phyloP scores from a whole-genome alignment of 768 basidiomycete species.

The Pisolithus tinctorius region DNA sequence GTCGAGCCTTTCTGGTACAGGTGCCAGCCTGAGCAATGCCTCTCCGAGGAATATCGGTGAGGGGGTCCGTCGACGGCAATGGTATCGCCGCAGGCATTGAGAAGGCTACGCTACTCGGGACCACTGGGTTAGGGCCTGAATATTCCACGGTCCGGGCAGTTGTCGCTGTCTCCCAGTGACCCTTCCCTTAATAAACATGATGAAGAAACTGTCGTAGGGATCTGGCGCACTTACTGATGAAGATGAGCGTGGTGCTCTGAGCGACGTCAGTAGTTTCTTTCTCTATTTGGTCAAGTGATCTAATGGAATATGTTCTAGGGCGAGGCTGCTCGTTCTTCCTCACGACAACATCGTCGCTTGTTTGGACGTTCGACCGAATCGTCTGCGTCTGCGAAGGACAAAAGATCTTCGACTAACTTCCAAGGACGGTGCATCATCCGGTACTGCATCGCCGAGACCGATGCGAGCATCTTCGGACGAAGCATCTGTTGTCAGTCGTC shows the following conservation, averaged over 20 bases:
- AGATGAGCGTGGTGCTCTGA: conserved; percentile 54
- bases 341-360: conserved; percentile 43
- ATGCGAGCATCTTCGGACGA: conserved; percentile 23
- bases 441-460: conserved; percentile 15
- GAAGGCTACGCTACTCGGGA: conserved; percentile 13
- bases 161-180: conserved; percentile 58
- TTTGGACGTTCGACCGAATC: conserved; percentile 55
- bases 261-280: conserved; percentile 52
- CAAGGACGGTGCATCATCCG: conserved; percentile 19
- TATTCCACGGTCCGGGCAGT: conserved; percentile 39
- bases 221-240: conserved; percentile 29
- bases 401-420: conserved; percentile 24
- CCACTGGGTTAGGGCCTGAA: conserved; percentile 22
- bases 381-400: conserved; percentile 24
- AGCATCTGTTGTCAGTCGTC: conserved; percentile 20
- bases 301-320: conserved; percentile 30
- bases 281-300: not conserved
- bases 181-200: conserved; percentile 37
- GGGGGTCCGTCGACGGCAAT: conserved; percentile 15
- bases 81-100: conserved; percentile 14
- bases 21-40: conserved; percentile 19
- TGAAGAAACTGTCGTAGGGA: conserved; percentile 31
- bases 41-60: not conserved
- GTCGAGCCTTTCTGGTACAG: conserved; percentile 22
- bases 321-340: conserved; percentile 36